Conservation (phyloP, 306 rosid genomes). For the Styphnolobium japonicum region DNA sequence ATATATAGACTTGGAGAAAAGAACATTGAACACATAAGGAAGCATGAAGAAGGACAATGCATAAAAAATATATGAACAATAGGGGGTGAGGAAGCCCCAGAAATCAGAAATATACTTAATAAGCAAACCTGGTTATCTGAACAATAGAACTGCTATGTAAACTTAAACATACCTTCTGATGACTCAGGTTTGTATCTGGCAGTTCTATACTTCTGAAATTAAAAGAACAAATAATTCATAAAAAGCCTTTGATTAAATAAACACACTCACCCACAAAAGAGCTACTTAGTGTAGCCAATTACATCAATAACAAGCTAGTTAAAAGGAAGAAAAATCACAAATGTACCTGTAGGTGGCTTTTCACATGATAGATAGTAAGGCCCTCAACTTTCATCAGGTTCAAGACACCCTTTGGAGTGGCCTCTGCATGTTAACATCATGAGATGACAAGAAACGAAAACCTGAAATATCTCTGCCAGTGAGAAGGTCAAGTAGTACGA, state of each 20-base stretch:
- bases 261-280: neutral
- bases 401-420: constrained; percentile 76
- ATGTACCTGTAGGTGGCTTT: constrained; percentile 83
- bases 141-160: constrained; percentile 7
- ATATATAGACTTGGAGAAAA: neutral
- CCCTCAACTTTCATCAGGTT: constrained; percentile 66
- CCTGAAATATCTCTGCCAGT: neutral
- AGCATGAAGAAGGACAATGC: neutral
- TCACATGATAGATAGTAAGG: constrained; percentile 79
- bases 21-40: neutral
- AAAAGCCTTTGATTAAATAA: neutral
- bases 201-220: constrained; percentile 56
- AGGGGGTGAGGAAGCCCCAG: neutral
- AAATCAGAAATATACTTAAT: neutral
- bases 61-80: too few species aligned
- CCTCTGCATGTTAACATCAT: constrained; percentile 46
- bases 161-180: constrained; percentile 50
- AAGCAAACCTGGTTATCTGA: neutral
- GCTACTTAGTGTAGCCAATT: constrained; percentile 5
- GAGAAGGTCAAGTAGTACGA: neutral
- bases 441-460: neutral
- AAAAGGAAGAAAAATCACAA: neutral
- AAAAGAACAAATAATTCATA: neutral
- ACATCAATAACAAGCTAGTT: neutral
- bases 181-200: constrained; percentile 76